Conservation (phyloP, 2,329 filamentous ascomycete species). For the Alternaria sp. region DNA sequence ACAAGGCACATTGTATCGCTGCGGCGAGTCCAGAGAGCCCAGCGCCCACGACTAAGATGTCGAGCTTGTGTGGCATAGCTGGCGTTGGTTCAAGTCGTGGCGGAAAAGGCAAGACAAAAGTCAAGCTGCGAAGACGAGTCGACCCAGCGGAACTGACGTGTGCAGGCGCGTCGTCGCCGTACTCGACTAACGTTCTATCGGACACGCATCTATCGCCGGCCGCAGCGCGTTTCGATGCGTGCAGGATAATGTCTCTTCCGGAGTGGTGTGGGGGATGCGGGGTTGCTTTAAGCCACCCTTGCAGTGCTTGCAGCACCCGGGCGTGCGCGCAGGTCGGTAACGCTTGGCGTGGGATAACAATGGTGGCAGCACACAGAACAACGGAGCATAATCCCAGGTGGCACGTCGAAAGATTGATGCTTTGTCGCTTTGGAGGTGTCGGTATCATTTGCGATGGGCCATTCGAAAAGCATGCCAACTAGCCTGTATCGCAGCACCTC, state of each 20-base stretch:
- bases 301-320: not conserved
- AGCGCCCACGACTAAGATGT: constrained; percentile 45
- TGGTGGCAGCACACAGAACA: not conserved
- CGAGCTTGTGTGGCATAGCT: constrained; percentile 13
- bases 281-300: not conserved
- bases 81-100: not conserved
- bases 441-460: not conserved
- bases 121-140: not conserved
- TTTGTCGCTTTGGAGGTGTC: not conserved
- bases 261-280: not conserved
- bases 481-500: not conserved
- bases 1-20: constrained; percentile 51
- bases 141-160: not conserved
- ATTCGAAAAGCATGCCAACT: not conserved
- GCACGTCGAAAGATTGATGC: not conserved
- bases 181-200: not conserved
- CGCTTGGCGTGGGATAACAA: constrained; percentile 8
- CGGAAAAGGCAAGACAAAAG: not conserved
- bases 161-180: not conserved
- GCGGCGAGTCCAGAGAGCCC: constrained; percentile 54
- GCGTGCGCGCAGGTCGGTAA: not conserved
- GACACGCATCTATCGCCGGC: not conserved
- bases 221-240: not conserved
- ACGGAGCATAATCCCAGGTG: not conserved
- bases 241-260: not conserved